Evolutionary conservation across 208 protist species (phyloP).

Genomic region (Wallacemonas sp.): DNA sequence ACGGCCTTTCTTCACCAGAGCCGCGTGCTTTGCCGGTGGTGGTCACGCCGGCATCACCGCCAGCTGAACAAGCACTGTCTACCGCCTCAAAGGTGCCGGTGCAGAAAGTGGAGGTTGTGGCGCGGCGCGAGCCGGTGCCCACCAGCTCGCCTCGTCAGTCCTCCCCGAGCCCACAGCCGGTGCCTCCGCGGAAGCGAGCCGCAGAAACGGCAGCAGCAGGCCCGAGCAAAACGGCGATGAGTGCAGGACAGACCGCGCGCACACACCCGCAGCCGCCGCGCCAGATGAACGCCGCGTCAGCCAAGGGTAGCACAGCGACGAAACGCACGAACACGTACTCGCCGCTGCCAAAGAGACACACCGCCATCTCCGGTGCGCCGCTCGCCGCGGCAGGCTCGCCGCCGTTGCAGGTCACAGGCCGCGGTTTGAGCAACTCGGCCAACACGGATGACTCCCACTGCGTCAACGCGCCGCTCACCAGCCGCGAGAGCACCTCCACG

Average conservation of each 20-base stretch:
- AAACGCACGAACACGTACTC: not conserved
- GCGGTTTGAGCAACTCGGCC: not conserved
- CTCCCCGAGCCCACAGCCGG: conserved; percentile 1
- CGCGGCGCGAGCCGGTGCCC: not conserved
- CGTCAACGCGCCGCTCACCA: not conserved
- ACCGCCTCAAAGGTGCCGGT: not conserved
- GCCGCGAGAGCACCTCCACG: conserved; percentile 21
- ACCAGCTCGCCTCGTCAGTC: not conserved
- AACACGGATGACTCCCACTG: not conserved
- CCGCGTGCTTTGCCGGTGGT: too few relatives aligned
- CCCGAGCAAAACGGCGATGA: not conserved
- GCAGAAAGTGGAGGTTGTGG: not conserved
- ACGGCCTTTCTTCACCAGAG: too few relatives aligned
- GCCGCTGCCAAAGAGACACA: conserved; percentile 7
- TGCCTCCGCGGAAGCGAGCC: not conserved
- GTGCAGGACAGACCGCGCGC: not conserved
- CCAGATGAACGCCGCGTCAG: not conserved
- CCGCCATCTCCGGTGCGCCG: not conserved
- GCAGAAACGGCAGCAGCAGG: not conserved
- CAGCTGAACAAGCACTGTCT: not conserved
- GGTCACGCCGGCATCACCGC: too few relatives aligned
- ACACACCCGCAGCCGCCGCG: not conserved
- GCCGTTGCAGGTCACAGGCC: not conserved
- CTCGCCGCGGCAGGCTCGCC: not conserved
- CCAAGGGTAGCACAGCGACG: not conserved